Base-by-base conservation (phyloP, 441 rosid genomes). In the Populus tomentosa region DNA sequence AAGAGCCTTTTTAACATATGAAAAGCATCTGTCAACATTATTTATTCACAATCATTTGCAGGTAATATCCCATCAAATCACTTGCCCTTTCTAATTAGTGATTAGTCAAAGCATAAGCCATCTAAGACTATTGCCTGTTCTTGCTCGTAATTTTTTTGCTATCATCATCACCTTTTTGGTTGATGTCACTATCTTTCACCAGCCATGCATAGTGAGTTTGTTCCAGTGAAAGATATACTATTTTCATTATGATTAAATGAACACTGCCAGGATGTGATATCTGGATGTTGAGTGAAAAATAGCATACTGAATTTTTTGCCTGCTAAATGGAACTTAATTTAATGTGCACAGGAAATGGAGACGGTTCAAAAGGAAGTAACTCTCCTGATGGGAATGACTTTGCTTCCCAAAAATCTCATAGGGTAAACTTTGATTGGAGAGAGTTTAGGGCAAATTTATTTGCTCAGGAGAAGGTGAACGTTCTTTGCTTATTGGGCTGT, bases 401-500 rank as follows among this genome's bases (percentile, higher is more conserved):
- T 28, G 72, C 87, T 38, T 80, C 90, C 76, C 89, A 90, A 67
- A 94, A 89, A 80, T 82, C 92, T 16, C 81, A 81, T 73, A 82
- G 74, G 64, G 73, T 77, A n/a, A 87, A 79, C 62, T 81, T 67
- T 69, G 97, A 95, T 79, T 95, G 98, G 98, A 90, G 98, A 87
- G 95, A 89, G 77, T 95, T 95, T 85, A 89, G 98, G 81, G 98
- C 97, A 26, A 89, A 81, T 81, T 84, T 95, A 78, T 88, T 87
- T 84, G 80, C 84, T 72, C 87, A 82, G 74, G 97, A 91, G 80
- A 90, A 95, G 98, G 98, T 93, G 79, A 80, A 20, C 3, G 77
- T 83, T 73, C 59, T 33, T 77, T 78, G 21, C 73, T 64, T 24
- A 67, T 42, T 50, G 28, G 21, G 67, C 33, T 76, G 69, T 50